Evolutionary conservation across 164 flowering plant species (phyloP).

Genomic region (Umbilicus rupestris): DNA sequence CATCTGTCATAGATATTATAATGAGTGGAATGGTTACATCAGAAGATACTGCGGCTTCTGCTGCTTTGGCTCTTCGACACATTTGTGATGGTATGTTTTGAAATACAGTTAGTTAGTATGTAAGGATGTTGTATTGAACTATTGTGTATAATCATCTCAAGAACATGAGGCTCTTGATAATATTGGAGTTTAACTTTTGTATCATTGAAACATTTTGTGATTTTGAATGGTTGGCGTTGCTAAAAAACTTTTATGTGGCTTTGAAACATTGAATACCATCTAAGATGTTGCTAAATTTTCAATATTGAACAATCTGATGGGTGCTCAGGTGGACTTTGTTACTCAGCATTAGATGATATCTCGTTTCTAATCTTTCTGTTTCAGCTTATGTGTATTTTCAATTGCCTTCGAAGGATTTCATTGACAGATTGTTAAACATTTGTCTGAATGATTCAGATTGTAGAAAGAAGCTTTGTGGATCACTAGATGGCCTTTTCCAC

Average conservation of each 20-base stretch:
- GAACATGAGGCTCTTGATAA: background rate
- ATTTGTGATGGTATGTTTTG: constrained; percentile 70
- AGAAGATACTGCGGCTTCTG: constrained; percentile 96
- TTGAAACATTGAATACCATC: background rate
- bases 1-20: constrained; percentile 70
- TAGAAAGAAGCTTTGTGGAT: constrained; percentile 78
- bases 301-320: background rate
- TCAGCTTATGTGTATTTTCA: background rate
- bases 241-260: background rate
- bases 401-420: background rate
- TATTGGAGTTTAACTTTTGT: background rate
- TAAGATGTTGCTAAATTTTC: background rate
- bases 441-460: constrained; percentile 45
- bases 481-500: constrained; percentile 76
- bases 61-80: constrained; percentile 88
- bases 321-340: background rate
- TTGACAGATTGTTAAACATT: background rate
- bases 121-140: background rate
- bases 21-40: constrained; percentile 86
- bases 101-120: background rate
- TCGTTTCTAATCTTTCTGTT: background rate
- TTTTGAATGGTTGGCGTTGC: background rate
- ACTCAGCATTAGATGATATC: background rate
- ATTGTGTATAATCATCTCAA: background rate
- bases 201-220: background rate